Conservation (phyloP, 495 filamentous ascomycete species). For the Penicillium subrubescens region DNA sequence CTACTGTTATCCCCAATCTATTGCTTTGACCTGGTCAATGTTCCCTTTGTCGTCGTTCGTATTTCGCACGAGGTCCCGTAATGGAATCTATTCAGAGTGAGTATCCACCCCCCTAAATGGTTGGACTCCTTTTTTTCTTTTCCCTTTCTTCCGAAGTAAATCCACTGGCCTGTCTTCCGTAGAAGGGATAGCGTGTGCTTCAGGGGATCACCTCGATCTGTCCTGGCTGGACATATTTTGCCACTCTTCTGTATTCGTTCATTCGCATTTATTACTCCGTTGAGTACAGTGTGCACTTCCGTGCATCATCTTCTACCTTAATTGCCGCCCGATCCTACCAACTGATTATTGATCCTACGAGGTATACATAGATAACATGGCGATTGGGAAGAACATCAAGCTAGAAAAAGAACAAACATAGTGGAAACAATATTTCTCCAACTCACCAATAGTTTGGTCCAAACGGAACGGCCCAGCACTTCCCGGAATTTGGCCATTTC, state of each 20-base stretch:
- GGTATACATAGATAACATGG: not conserved
- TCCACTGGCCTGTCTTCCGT: not conserved
- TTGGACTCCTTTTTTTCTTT: constrained; percentile 2
- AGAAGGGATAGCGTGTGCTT: not conserved
- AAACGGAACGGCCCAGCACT: constrained; percentile 22
- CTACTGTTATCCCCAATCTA: not conserved
- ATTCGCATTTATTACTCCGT: not conserved
- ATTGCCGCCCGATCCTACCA: not conserved
- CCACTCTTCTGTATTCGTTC: not conserved
- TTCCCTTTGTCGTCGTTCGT: not conserved
- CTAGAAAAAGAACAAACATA: not conserved
- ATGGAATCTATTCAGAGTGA: not conserved
- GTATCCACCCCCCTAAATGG: not conserved
- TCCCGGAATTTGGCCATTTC: constrained; percentile 3
- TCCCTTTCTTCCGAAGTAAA: not conserved
- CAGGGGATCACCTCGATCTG: not conserved
- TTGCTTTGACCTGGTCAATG: not conserved
- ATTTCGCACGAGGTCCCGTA: not conserved
- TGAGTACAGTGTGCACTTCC: not conserved
- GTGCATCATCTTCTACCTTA: not conserved
- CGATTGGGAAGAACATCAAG: no score
- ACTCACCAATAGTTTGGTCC: constrained; percentile 14
- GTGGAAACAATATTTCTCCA: not conserved
- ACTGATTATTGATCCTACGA: not conserved
- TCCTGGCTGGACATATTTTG: not conserved